Percentiles rank a stretch among this genome's conserved stretches.
Evolutionary conservation across 495 filamentous ascomycete genomes (phyloP).

Genomic region (Tuber umbilicatum): DNA sequence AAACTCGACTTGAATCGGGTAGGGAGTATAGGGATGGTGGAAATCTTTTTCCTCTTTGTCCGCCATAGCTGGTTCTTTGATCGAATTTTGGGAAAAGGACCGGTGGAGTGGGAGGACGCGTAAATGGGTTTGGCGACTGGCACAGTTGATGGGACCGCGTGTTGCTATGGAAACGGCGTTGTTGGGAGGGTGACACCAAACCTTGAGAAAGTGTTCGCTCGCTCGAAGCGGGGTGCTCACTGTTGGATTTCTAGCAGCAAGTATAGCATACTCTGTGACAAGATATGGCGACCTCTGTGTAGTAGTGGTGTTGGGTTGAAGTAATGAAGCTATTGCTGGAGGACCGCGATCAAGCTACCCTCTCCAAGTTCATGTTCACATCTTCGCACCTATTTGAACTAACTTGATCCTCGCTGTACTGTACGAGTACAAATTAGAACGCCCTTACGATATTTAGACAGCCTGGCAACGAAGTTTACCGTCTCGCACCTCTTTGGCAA

Average conservation of each 20-base stretch:
- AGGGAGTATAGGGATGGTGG: constrained; percentile 87
- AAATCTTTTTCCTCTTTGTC: constrained; percentile 51
- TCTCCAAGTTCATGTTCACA: too few relatives aligned
- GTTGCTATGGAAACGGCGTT: background rate
- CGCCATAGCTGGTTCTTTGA: constrained; percentile 20
- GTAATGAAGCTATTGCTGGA: too few relatives aligned
- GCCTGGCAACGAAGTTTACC: too few relatives aligned
- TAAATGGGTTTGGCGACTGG: background rate
- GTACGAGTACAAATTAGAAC: too few relatives aligned
- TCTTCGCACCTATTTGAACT: too few relatives aligned
- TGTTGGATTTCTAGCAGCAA: background rate
- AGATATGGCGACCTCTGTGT: too few relatives aligned
- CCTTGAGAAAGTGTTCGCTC: background rate
- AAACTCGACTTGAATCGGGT: constrained; percentile 81
- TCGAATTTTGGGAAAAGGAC: background rate
- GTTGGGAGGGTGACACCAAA: background rate
- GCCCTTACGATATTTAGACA: too few relatives aligned
- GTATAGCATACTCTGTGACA: too few relatives aligned
- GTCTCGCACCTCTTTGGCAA: too few relatives aligned
- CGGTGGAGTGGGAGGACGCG: background rate
- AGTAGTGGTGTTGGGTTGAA: too few relatives aligned
- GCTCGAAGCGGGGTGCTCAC: background rate
- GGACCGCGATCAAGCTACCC: too few relatives aligned
- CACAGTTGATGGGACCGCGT: background rate
- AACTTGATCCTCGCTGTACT: too few relatives aligned